These are phyloP conservation scores for grape (Vitis vinifera) DNA, from an alignment of 164 flowering plant species.

Conservation along the genomic window DNA sequence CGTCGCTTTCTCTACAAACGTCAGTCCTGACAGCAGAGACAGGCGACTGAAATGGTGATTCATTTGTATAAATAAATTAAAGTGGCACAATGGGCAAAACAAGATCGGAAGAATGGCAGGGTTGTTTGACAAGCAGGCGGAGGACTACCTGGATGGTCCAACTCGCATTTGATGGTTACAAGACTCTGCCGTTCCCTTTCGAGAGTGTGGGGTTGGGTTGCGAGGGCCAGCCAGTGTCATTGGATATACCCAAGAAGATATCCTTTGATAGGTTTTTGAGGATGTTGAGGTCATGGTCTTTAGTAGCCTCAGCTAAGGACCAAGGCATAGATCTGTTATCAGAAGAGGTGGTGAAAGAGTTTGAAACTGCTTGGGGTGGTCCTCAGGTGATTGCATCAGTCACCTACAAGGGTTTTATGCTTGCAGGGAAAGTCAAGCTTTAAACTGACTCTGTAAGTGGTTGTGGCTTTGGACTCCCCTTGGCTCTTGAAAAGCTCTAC, in stretches of 20 bases:
- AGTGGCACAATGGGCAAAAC: too few species aligned
- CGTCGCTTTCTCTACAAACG: too few species aligned
- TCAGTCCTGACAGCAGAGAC: too few species aligned
- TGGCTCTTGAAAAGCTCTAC: too few species aligned
- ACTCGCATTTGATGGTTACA: conserved; percentile 9
- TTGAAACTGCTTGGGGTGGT: conserved; percentile 6
- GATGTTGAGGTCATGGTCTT: conserved; percentile 12
- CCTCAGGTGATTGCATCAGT: neutral
- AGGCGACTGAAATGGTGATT: too few species aligned
- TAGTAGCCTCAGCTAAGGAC: conserved; percentile 4
- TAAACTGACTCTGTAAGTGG: too few species aligned
- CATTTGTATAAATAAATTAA: too few species aligned
- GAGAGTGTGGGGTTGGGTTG: conserved; percentile 10
- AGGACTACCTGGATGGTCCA: conserved; percentile 5
- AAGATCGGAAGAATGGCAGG: too few species aligned
- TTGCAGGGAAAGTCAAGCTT: too few species aligned
- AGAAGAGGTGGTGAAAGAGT: conserved; percentile 7
- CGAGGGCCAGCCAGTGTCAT: conserved; percentile 2
- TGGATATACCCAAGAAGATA: conserved; percentile 4
- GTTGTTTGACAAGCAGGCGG: too few species aligned
- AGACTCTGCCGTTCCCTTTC: conserved; percentile 12
- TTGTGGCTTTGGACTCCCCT: too few species aligned
- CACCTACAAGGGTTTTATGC: too few species aligned
- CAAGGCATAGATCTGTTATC: conserved; percentile 8
- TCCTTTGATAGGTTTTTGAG: conserved; percentile 3